Evolutionary conservation across 2,329 filamentous ascomycete species (phyloP).

Genomic region (Fusarium haematococcum): DNA sequence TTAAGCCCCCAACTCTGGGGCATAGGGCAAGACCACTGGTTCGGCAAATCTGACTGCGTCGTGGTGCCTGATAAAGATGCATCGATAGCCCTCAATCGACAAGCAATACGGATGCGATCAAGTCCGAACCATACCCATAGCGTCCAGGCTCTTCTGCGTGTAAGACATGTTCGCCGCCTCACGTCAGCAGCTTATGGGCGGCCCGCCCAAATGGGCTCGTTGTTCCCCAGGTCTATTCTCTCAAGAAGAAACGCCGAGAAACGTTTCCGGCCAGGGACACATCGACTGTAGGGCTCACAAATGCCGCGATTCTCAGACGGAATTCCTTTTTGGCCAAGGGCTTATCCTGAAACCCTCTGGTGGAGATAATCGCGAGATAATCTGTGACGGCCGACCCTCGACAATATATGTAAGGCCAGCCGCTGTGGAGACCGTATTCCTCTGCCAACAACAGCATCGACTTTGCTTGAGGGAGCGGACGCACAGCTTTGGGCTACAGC

Average conservation of each 20-base stretch:
- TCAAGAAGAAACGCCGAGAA: neutral
- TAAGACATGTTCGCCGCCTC: slow-evolving; percentile 15
- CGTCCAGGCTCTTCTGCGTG: neutral
- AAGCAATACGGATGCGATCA: slow-evolving; percentile 3
- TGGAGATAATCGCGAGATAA: neutral
- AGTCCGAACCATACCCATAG: slow-evolving; percentile 7
- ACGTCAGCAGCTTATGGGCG: slow-evolving; percentile 29
- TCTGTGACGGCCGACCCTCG: neutral
- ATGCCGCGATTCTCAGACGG: neutral
- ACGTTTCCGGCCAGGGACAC: neutral
- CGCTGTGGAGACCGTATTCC: neutral
- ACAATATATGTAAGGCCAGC: neutral
- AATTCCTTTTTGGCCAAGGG: neutral
- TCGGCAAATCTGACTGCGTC: slow-evolving; percentile 13
- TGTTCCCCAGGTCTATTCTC: neutral
- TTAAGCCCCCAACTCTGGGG: neutral
- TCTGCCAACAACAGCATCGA: slow-evolving; percentile 2
- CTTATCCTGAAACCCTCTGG: neutral
- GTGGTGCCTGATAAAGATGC: neutral
- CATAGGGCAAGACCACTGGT: neutral
- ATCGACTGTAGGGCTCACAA: neutral
- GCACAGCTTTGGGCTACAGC: neutral
- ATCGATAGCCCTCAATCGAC: neutral
- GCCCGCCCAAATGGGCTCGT: neutral
- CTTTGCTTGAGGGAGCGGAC: neutral